Conservation (phyloP, 345 rosid species). For the Acer campestre region DNA sequence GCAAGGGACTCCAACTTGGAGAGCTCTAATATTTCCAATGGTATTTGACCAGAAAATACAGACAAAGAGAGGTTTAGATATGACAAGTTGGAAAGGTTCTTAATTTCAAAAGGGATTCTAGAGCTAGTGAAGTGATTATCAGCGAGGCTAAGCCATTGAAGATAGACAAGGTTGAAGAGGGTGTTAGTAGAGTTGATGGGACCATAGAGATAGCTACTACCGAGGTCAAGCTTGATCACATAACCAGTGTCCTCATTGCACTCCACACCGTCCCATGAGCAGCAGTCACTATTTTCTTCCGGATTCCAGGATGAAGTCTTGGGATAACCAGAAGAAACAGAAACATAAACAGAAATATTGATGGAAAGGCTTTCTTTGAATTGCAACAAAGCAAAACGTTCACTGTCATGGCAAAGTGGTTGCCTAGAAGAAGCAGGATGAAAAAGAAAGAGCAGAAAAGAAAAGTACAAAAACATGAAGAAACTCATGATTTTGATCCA, state of each 20-base stretch:
- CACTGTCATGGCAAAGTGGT: slow-evolving; percentile 4
- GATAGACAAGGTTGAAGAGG: too few relatives aligned
- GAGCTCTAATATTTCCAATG: slow-evolving; percentile 1
- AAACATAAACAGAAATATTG: too few relatives aligned
- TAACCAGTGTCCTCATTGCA: background rate
- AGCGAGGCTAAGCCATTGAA: too few relatives aligned
- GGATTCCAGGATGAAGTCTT: background rate
- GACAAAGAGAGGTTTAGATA: slow-evolving; percentile 19
- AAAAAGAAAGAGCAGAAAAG: background rate
- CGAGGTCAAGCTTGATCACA: background rate
- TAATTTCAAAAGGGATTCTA: slow-evolving; percentile 13
- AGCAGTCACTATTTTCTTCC: background rate
- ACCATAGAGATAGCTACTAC: background rate
- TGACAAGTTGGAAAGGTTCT: slow-evolving; percentile 4
- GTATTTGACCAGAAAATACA: slow-evolving; percentile 14
- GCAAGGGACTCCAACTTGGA: slow-evolving; percentile 8
- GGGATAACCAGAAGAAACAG: too few relatives aligned
- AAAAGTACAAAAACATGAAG: background rate
- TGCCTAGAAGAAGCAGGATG: background rate
- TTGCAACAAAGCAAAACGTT: slow-evolving; percentile 17
- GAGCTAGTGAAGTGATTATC: background rate
- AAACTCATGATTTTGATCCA: background rate
- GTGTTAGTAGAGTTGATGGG: too few relatives aligned
- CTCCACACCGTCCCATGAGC: background rate
- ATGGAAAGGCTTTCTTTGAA: slow-evolving; percentile 24